Evolutionary conservation across 164 flowering plant genomes (phyloP).

Genomic region (Sedum album): DNA sequence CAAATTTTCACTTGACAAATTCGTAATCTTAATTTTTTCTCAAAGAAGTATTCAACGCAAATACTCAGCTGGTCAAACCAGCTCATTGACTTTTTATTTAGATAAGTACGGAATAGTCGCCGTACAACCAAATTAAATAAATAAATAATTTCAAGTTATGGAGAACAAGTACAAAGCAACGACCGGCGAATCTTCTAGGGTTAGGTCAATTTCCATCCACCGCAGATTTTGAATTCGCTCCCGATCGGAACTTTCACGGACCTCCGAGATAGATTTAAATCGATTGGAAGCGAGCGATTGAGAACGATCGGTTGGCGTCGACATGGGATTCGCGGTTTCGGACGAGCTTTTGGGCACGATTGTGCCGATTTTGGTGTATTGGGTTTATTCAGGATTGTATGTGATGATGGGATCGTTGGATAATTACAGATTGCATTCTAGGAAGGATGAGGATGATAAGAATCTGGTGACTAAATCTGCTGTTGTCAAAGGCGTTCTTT

Average conservation of each 20-base stretch:
- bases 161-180: too few species aligned
- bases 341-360: slow-evolving; percentile 76
- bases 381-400: slow-evolving; percentile 84
- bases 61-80: too few species aligned
- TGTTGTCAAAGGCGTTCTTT: slow-evolving; percentile 82
- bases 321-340: slow-evolving; percentile 45
- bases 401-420: slow-evolving; percentile 47
- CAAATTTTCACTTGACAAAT: too few species aligned
- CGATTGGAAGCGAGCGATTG: background rate
- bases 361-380: slow-evolving; percentile 71
- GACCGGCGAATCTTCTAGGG: slow-evolving; percentile 7
- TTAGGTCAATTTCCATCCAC: background rate
- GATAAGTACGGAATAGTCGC: too few species aligned
- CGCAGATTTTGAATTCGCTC: background rate
- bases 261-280: too few species aligned
- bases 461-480: slow-evolving; percentile 67
- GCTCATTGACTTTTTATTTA: too few species aligned
- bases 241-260: background rate
- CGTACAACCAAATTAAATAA: too few species aligned
- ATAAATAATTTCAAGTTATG: too few species aligned
- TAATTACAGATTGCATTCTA: slow-evolving; percentile 67
- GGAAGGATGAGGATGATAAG: slow-evolving; percentile 75
- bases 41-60: too few species aligned
- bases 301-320: background rate
- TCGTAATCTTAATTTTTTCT: too few species aligned